phyloP scores from a whole-genome alignment of 148 eudicot species.

The Vaccinium darrowii region DNA sequence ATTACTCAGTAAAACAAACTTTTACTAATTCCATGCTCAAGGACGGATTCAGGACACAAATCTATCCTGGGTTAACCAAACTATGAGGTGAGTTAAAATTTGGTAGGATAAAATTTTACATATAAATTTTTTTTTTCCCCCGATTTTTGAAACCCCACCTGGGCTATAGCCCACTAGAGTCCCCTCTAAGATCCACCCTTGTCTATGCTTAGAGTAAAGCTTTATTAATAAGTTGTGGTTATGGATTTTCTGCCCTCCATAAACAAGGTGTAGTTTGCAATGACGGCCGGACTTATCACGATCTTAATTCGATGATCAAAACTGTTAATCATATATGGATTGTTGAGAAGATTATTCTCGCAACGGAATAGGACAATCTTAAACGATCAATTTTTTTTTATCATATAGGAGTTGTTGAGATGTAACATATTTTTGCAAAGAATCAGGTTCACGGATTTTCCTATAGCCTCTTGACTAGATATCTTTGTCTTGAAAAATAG shows the following conservation, averaged over 20 bases:
- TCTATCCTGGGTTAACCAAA: accelerated
- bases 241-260: not conserved
- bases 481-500: not conserved
- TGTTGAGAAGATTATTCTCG: not conserved
- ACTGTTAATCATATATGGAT: not conserved
- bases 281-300: not conserved
- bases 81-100: too few relatives aligned
- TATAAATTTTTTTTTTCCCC: too few relatives aligned
- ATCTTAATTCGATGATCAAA: not conserved
- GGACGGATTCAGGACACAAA: too few relatives aligned
- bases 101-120: too few relatives aligned
- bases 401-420: too few relatives aligned
- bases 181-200: too few relatives aligned
- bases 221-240: not conserved
- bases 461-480: not conserved
- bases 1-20: conserved; percentile 12
- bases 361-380: too few relatives aligned
- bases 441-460: not conserved
- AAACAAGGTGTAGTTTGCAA: not conserved
- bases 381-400: too few relatives aligned
- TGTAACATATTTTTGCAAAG: not conserved
- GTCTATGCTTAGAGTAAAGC: not conserved
- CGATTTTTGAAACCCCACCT: too few relatives aligned
- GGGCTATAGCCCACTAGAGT: too few relatives aligned
- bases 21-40: too few relatives aligned